Percentiles rank a stretch among this genome's conserved stretches.
phyloP scores from a whole-genome alignment of 805 yeast species.

The Blastobotrys attinorum region DNA sequence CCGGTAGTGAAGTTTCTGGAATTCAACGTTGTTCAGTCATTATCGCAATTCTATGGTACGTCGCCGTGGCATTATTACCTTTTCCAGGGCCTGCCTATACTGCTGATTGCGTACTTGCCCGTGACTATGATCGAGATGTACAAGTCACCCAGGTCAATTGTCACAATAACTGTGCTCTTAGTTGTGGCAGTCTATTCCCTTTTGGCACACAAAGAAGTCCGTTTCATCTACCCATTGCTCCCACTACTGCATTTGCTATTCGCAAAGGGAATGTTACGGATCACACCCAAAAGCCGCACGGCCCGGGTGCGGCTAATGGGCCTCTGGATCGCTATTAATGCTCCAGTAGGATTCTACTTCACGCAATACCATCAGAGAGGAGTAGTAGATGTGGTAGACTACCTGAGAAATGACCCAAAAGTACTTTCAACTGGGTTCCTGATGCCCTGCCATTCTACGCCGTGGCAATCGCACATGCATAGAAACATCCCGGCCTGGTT shows the following conservation, averaged over 20 bases:
- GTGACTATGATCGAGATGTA: slow-evolving; percentile 41
- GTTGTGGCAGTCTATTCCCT: slow-evolving; percentile 53
- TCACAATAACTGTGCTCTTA: slow-evolving; percentile 29
- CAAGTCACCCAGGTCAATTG: slow-evolving; percentile 17
- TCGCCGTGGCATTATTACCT: slow-evolving; percentile 83
- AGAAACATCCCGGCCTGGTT: slow-evolving; percentile 57
- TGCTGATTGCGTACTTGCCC: slow-evolving; percentile 62
- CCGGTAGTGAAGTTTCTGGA: slow-evolving; percentile 66
- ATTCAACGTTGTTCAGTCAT: slow-evolving; percentile 66
- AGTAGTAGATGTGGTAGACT: slow-evolving; percentile 57
- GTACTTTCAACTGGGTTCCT: slow-evolving; percentile 64
- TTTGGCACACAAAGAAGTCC: slow-evolving; percentile 79
- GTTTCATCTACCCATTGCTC: slow-evolving; percentile 80
- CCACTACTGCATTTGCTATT: slow-evolving; percentile 58
- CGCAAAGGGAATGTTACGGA: slow-evolving; percentile 32
- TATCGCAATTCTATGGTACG: slow-evolving; percentile 77
- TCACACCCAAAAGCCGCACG: slow-evolving; percentile 7
- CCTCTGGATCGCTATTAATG: slow-evolving; percentile 31
- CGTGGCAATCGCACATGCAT: slow-evolving; percentile 83
- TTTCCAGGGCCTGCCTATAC: slow-evolving; percentile 72
- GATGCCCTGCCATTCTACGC: slow-evolving; percentile 97
- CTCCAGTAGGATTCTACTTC: slow-evolving; percentile 41
- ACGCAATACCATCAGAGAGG: slow-evolving; percentile 80
- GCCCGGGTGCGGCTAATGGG: slow-evolving; percentile 7
- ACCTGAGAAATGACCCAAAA: slow-evolving; percentile 36